Conservation (phyloP, 1,284 basidiomycete species). For the Ustilago lituana region DNA sequence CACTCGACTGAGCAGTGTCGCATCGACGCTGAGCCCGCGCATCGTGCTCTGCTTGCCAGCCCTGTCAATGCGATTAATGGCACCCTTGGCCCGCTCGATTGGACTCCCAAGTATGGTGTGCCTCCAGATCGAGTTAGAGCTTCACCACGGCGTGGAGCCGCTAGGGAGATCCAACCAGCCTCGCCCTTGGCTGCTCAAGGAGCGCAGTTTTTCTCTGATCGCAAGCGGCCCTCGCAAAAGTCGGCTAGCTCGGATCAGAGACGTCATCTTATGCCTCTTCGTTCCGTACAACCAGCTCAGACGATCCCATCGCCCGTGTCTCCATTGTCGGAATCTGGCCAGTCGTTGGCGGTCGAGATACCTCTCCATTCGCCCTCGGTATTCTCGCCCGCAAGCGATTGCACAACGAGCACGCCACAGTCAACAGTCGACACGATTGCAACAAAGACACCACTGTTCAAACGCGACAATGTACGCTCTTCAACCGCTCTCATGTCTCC, state of each 20-base stretch:
- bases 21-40: not conserved
- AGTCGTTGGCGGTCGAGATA: not conserved
- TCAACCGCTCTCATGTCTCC: not conserved
- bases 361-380: constrained; percentile 9
- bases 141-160: not conserved
- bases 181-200: constrained; percentile 2
- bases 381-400: constrained; percentile 4
- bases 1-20: not conserved
- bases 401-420: constrained; percentile 5
- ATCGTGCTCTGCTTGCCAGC: constrained; percentile 11
- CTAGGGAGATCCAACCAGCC: not conserved
- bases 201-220: constrained; percentile 8
- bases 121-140: constrained; percentile 2
- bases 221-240: not conserved
- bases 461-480: not conserved
- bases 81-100: constrained; percentile 42
- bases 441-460: constrained; percentile 2
- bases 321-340: not conserved
- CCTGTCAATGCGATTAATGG: constrained; percentile 34
- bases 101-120: constrained; percentile 44
- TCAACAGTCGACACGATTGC: constrained; percentile 18
- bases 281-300: constrained; percentile 22
- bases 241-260: not conserved
- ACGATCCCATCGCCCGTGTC: constrained; percentile 29
- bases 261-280: constrained; percentile 28